Conservation (phyloP, 306 rosid genomes). For the Casuarina glauca region DNA sequence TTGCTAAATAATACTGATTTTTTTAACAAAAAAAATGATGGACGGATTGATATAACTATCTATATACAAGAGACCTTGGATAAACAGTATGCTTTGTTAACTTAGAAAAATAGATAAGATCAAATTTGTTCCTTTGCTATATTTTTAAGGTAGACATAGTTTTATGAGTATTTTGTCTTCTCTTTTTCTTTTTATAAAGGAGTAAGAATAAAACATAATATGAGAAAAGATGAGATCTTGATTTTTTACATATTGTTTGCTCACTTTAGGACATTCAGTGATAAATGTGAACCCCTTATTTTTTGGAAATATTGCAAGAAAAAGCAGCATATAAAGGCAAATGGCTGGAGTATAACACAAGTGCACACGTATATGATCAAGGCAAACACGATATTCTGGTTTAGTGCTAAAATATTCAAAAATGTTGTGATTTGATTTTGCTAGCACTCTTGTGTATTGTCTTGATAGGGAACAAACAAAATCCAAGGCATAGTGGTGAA, state of each 20-base stretch:
- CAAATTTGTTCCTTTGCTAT: background rate
- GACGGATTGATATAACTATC: too few species aligned
- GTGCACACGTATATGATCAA: too few species aligned
- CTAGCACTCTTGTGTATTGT: background rate
- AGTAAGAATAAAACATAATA: background rate
- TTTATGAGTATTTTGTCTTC: too few species aligned
- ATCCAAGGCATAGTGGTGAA: conserved; percentile 35
- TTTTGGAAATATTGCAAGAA: too few species aligned
- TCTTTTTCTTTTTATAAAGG: too few species aligned
- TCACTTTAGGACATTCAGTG: background rate
- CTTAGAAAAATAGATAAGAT: too few species aligned
- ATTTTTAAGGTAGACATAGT: background rate
- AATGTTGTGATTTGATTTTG: background rate
- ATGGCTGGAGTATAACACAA: background rate
- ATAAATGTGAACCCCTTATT: background rate
- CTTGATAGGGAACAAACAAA: conserved; percentile 22
- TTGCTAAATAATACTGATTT: conserved; percentile 11
- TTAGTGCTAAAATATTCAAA: conserved; percentile 6
- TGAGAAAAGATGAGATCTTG: too few species aligned
- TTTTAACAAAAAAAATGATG: background rate
- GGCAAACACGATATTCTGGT: background rate
- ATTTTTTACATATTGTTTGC: too few species aligned
- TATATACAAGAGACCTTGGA: background rate
- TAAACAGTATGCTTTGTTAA: too few species aligned
- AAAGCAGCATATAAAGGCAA: background rate